phyloP scores from a whole-genome alignment of 805 yeast species.

The Monosporozyma siamensis region DNA sequence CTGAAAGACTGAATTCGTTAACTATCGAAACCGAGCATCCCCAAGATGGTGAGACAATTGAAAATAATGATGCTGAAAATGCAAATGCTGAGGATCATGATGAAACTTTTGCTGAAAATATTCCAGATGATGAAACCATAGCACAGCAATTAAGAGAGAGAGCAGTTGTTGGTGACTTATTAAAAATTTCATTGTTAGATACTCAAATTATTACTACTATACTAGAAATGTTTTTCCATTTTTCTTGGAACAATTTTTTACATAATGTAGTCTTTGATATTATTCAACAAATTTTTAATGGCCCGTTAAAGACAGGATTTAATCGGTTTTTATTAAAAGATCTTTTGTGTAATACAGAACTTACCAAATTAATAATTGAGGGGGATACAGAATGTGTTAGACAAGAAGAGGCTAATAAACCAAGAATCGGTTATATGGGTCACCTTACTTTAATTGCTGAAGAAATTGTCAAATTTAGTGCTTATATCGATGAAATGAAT shows the following conservation, averaged over 20 bases:
- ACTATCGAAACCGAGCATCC: background rate
- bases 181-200: conserved; percentile 60
- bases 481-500: conserved; percentile 34
- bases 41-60: background rate
- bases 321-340: conserved; percentile 56
- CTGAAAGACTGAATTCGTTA: background rate
- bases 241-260: conserved; percentile 78
- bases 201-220: conserved; percentile 51
- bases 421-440: conserved; percentile 93
- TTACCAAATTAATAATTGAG: conserved; percentile 54
- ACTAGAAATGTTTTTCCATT: conserved; percentile 57
- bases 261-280: conserved; percentile 82
- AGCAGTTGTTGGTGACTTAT: conserved; percentile 61
- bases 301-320: conserved; percentile 61
- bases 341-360: conserved; percentile 47
- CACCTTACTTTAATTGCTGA: conserved; percentile 89
- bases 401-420: conserved; percentile 49
- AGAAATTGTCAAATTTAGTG: conserved; percentile 82
- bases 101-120: conserved; percentile 6
- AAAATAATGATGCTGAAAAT: conserved; percentile 3
- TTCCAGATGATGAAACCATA: conserved; percentile 4
- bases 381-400: conserved; percentile 54
- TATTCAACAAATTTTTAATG: conserved; percentile 74
- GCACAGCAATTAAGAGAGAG: conserved; percentile 38
- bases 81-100: conserved; percentile 23